These are phyloP conservation scores for Hanseniaspora lachancei DNA, from an alignment of 805 yeast species.

Conservation along the genomic window DNA sequence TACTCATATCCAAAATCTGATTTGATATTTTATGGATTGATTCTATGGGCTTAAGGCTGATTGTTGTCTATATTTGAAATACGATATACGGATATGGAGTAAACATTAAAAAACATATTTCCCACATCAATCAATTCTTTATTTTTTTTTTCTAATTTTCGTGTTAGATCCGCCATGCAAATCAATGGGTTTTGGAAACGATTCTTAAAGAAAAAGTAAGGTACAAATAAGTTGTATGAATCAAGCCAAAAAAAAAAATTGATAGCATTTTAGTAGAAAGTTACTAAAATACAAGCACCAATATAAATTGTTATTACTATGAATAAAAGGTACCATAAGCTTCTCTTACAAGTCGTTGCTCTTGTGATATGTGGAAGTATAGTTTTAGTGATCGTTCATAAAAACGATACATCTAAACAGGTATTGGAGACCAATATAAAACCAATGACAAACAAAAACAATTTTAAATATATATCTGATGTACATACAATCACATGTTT, in stretches of 20 bases:
- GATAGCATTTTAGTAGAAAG: no score
- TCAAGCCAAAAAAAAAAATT: background rate
- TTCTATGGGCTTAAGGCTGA: no score
- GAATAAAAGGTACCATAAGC: background rate
- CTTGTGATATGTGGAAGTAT: background rate
- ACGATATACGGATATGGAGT: no score
- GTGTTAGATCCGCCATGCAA: no score
- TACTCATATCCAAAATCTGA: background rate
- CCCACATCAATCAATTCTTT: no score
- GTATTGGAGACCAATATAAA: background rate
- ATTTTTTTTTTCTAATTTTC: no score
- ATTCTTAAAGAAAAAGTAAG: no score
- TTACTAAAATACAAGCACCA: background rate
- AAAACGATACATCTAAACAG: background rate
- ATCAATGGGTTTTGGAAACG: no score
- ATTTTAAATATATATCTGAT: background rate
- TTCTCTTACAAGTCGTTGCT: background rate
- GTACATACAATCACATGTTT: conserved; percentile 2
- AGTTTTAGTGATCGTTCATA: background rate
- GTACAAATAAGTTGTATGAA: no score
- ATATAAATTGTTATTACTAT: background rate
- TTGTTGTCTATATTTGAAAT: no score
- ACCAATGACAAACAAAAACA: background rate
- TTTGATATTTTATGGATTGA: no score
- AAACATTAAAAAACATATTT: no score